Base-by-base conservation (phyloP, 352 stramenopile genomes). In the Globisporangium paddicum region DNA sequence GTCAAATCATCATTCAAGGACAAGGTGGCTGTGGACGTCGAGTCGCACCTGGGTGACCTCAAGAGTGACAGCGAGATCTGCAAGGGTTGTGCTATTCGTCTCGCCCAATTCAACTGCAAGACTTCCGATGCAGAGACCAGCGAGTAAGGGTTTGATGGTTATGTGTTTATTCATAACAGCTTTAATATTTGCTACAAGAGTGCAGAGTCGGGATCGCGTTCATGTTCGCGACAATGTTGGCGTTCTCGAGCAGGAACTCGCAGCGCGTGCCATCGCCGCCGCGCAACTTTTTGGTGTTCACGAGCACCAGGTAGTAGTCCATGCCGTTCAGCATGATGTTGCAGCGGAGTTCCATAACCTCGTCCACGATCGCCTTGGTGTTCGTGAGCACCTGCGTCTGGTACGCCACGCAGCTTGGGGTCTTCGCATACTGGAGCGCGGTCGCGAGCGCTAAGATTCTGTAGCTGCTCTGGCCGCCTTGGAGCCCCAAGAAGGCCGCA, bases 401-500 rank as follows among this genome's bases (percentile, higher is more conserved):
- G 81, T 99, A 99, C 40, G 95, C 89, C n/a, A 98, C 90, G 76
- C 98, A 99, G 63, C 96, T 91, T 6, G 96, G 85, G 30, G 78
- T 90, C 58, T 95, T 86, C 4, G 90, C 96, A 74, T 99, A 97
- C 63, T 98, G 97, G 26, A 99, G 76, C 48, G 95, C 96, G 51
- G 97, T 99, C 16, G 97, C 96, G 13, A 99, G 79, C 13, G 97
- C 98, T 18, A 96, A 85, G 76, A 99, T 99, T 25, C 96, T 99
- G 82, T 99, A 97, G 86, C 99, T 99, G 83, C 99, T 97, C 18
- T 97, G 98, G 51, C 98, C 98, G 48, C 97, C 98, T 77, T 99
- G 97, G 23, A 99, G 85, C 9, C 95, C 97, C 5, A 97, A 97
- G 80, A 99, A 99, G 34, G 99, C 98, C 18, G 96, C 79, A 73